Evolutionary conservation across 805 yeast species (phyloP).

Genomic region (Zygosaccharomyces rouxii): DNA sequence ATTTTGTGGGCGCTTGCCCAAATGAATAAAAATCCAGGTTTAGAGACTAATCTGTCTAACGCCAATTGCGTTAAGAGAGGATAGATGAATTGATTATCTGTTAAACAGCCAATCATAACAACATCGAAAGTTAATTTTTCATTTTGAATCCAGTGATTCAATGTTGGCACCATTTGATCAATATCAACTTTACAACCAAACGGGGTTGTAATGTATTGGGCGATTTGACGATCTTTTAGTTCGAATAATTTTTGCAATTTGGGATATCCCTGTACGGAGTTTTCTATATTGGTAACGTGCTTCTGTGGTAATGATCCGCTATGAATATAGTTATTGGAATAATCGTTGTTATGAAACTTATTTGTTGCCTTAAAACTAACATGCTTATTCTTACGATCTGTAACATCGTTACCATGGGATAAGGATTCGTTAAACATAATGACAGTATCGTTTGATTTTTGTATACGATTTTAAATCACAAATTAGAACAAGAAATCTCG

Average conservation of each 20-base stretch:
- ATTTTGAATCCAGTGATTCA: conserved; percentile 57
- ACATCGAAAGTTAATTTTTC: conserved; percentile 73
- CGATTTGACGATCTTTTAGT: conserved; percentile 57
- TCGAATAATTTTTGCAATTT: conserved; percentile 64
- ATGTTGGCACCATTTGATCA: conserved; percentile 50
- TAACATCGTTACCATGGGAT: background rate
- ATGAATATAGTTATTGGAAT: conserved; percentile 63
- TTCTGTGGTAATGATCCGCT: conserved; percentile 57
- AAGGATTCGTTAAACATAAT: background rate
- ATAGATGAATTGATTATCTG: conserved; percentile 64
- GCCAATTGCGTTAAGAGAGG: conserved; percentile 65
- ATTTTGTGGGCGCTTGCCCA: conserved; percentile 83
- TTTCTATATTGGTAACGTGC: conserved; percentile 58
- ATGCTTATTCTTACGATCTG: conserved; percentile 15
- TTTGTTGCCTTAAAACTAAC: conserved; percentile 26
- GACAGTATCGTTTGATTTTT: background rate
- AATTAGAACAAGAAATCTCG: background rate
- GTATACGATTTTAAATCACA: background rate
- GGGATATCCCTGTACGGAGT: conserved; percentile 81
- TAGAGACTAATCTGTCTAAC: conserved; percentile 65
- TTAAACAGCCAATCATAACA: conserved; percentile 84
- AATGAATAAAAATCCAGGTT: conserved; percentile 80
- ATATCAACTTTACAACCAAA: conserved; percentile 57
- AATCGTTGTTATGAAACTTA: conserved; percentile 58
- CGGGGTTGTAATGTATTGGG: conserved; percentile 52